Base-by-base conservation (phyloP, 495 filamentous ascomycete genomes). In the Hypoxylon trugodes region DNA sequence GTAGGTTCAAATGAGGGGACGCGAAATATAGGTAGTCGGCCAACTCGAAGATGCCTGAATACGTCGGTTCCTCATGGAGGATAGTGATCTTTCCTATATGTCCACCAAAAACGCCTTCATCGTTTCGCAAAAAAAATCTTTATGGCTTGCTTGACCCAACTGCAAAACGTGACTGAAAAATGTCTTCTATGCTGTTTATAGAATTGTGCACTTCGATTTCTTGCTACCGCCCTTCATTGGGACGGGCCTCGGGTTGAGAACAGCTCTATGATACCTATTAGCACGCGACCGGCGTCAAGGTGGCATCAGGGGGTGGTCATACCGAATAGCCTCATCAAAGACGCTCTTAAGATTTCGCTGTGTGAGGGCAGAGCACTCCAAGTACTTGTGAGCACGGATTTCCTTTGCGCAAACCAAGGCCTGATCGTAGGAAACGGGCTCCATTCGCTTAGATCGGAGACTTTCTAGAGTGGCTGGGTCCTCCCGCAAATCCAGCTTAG, bases 291-390 rank as follows among this genome's bases (percentile, higher is more conserved):
- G 2, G 28, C 9, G 6, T n/a, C n/a, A n/a, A n/a, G n/a, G n/a
- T n/a, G n/a, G n/a, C n/a, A 7, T 15, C 16, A 15, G n/a, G 1
- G 42, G 16, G 26, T 33, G 6, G 51, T 51, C 13, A 74, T 71
- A 97, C 94, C 93, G 85, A 72, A 98, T 98, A 32, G 95, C 95
- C 72, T 96, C 92, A 68, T 98, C 95, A 72, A 98, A 98, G 42
- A 98, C 96, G 51, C 91, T 94, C 86, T 98, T 98, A 66, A 98
- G 76, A 70, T 96, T 96, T 54, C 92, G 84, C 79, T 98, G 95
- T 25, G 95, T 98, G 58, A 98, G 82, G 28, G 95, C 95, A n/a
- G 95, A 98, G 79, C 95, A 98, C 75, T 98, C 95, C 25, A 97
- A 81, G 74, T 98, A 98, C 76, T 97, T 97, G 73, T 89, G 86